Percentiles rank a stretch among this genome's conserved stretches.
phyloP scores from a whole-genome alignment of 257 asterid species.

The Salvia hispanica region DNA sequence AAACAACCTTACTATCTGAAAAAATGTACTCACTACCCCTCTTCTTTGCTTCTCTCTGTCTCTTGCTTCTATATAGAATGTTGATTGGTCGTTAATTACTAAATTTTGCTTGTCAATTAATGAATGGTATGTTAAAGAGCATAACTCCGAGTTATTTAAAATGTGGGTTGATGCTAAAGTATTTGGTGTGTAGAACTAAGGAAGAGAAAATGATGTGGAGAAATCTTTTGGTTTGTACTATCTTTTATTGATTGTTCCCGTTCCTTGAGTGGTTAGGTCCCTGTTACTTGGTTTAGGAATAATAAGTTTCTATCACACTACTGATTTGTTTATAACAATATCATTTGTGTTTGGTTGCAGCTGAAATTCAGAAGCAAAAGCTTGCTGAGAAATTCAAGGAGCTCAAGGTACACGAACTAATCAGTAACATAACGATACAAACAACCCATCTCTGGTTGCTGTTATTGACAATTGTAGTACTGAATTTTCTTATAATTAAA shows the following conservation, averaged over 20 bases:
- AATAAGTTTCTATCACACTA: neutral
- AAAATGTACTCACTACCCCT: slow-evolving; percentile 48
- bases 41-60: slow-evolving; percentile 14
- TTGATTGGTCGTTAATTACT: no score
- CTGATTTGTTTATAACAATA: neutral
- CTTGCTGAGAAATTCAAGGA: slow-evolving; percentile 72
- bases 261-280: neutral
- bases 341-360: slow-evolving; percentile 48
- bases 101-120: neutral
- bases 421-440: neutral
- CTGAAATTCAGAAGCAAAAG: slow-evolving; percentile 71
- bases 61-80: slow-evolving; percentile 4
- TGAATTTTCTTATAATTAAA: slow-evolving; percentile 16
- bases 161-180: neutral
- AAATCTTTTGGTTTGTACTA: neutral
- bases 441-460: no score
- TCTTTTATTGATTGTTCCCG: neutral
- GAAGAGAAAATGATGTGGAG: neutral
- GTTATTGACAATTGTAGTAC: neutral
- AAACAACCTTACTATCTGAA: slow-evolving; percentile 82
- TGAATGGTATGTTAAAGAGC: neutral
- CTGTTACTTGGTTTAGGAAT: neutral
- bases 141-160: slow-evolving; percentile 5
- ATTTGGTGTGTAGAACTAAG: neutral
- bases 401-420: slow-evolving; percentile 60